A percentile compares a stretch with the other conserved stretches of the same genome.
phyloP scores from a whole-genome alignment of 352 stramenopile species.

The Aphanomyces cochlioides region DNA sequence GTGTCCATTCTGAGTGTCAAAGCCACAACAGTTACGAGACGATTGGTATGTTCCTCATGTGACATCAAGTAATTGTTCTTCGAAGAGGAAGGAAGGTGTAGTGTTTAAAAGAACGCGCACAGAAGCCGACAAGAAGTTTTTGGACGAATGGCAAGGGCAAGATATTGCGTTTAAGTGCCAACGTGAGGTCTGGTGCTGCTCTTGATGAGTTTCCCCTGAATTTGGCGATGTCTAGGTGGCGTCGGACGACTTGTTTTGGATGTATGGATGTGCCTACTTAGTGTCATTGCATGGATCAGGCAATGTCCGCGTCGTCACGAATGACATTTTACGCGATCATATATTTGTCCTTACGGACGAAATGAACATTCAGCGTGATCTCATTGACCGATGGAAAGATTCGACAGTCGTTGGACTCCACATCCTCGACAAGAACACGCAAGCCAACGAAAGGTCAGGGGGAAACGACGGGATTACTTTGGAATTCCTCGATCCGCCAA shows the following conservation, averaged over 20 bases:
- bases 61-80: constrained; percentile 44
- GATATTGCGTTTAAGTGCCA: constrained; percentile 90
- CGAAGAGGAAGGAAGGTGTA: constrained; percentile 47
- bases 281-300: constrained; percentile 28
- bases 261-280: constrained; percentile 90
- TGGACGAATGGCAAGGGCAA: constrained; percentile 63
- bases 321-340: constrained; percentile 98
- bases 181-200: constrained; percentile 43
- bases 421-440: constrained; percentile 57
- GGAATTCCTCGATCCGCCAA: constrained; percentile 50
- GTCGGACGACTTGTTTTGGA: constrained; percentile 97
- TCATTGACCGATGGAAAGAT: constrained; percentile 70
- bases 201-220: not conserved
- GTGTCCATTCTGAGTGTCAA: constrained; percentile 56
- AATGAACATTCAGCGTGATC: constrained; percentile 54
- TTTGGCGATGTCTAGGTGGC: constrained; percentile 8
- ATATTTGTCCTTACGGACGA: constrained; percentile 47
- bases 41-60: not conserved
- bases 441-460: constrained; percentile 13
- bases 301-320: constrained; percentile 88
- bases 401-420: constrained; percentile 67
- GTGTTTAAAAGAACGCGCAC: constrained; percentile 50
- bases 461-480: constrained; percentile 30
- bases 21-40: constrained; percentile 42
- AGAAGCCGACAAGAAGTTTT: constrained; percentile 49